Evolutionary conservation across 257 asterid species (phyloP).

Genomic region (Nyctanthes arbortristis): DNA sequence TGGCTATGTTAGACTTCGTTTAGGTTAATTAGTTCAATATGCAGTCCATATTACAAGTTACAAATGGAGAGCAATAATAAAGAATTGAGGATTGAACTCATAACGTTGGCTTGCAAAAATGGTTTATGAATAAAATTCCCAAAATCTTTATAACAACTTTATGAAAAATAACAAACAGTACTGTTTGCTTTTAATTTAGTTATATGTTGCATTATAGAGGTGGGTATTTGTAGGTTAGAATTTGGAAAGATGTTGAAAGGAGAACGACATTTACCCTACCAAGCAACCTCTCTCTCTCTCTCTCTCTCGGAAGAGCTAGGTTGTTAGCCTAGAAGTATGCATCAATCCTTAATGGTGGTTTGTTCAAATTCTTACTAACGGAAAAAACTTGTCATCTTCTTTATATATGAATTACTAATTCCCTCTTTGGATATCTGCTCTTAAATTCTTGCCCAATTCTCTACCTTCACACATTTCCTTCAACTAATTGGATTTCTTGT

Average conservation of each 20-base stretch:
- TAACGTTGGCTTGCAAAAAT: too few species aligned
- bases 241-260: conserved; percentile 52
- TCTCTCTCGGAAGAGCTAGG: conserved; percentile 16
- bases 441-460: not conserved
- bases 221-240: conserved; percentile 68
- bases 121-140: too few species aligned
- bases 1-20: conserved; percentile 21
- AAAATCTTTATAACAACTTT: too few species aligned
- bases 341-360: conserved; percentile 71
- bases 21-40: conserved; percentile 36
- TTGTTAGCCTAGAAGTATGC: conserved; percentile 81
- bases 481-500: too few species aligned
- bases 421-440: conserved; percentile 21
- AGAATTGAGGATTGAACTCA: too few species aligned
- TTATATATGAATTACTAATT: conserved; percentile 34
- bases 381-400: conserved; percentile 53
- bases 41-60: conserved; percentile 35
- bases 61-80: conserved; percentile 1
- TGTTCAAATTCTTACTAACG: conserved; percentile 73
- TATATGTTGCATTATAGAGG: conserved; percentile 24
- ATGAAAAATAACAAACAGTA: too few species aligned
- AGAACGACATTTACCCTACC: conserved; percentile 54
- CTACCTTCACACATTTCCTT: conserved; percentile 8
- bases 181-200: too few species aligned
- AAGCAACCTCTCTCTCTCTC: conserved; percentile 42